Evolutionary conservation across 1,139 yeast species (phyloP).

Genomic region (Hansenula lynferdii): DNA sequence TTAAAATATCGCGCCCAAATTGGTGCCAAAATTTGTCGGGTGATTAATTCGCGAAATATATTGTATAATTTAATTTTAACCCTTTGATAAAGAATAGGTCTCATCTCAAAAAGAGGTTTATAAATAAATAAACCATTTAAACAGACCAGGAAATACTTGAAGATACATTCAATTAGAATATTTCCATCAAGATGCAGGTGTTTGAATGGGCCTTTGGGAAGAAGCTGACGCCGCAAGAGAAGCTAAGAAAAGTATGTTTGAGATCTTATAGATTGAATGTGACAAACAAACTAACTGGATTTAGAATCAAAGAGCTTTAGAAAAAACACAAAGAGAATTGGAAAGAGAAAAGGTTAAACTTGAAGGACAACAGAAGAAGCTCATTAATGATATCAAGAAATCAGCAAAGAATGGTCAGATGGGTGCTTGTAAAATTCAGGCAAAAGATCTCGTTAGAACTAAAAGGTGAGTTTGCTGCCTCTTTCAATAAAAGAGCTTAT

Average conservation of each 20-base stretch:
- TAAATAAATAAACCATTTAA: no score
- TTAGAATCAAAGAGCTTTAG: slow-evolving; percentile 86
- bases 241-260: slow-evolving; percentile 60
- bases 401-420: slow-evolving; percentile 89
- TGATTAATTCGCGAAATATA: no score
- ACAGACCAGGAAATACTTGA: no score
- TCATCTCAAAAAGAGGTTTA: no score
- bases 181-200: slow-evolving; percentile 40
- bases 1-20: no score
- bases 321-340: slow-evolving; percentile 88
- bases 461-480: slow-evolving; percentile 31
- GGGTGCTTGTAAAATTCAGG: slow-evolving; percentile 89
- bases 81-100: no score
- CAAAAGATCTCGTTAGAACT: slow-evolving; percentile 90
- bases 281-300: slow-evolving; percentile 2
- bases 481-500: no score
- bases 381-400: slow-evolving; percentile 80
- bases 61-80: no score
- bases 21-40: no score
- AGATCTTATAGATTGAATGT: slow-evolving; percentile 48
- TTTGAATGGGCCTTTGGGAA: slow-evolving; percentile 97
- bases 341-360: slow-evolving; percentile 82
- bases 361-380: slow-evolving; percentile 87
- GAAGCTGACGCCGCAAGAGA: slow-evolving; percentile 89
- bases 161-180: no score